Conservation (phyloP, 2,329 filamentous ascomycete genomes). For the Cadophora sp. region DNA sequence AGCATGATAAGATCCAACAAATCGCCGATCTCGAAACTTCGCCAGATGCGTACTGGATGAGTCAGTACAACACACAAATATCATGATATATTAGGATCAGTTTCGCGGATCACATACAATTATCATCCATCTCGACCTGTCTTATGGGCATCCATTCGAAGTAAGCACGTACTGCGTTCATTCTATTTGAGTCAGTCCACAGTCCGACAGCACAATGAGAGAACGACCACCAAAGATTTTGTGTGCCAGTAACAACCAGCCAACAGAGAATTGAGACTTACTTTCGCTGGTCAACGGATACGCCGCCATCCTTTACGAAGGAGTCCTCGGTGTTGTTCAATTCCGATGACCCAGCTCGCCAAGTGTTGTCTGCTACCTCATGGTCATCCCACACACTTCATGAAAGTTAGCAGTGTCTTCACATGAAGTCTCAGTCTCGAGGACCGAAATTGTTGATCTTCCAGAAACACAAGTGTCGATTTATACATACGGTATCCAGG, state of each 20-base stretch:
- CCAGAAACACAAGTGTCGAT: too few relatives aligned
- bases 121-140: constrained; percentile 73
- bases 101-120: constrained; percentile 39
- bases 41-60: constrained; percentile 64
- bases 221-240: background rate
- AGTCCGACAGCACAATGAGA: background rate
- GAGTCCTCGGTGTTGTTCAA: constrained; percentile 72
- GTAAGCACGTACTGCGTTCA: constrained; percentile 75
- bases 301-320: constrained; percentile 60
- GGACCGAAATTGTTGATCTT: too few relatives aligned
- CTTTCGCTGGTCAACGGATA: constrained; percentile 76
- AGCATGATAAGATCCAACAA: constrained; percentile 73
- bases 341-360: constrained; percentile 64
- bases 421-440: too few relatives aligned
- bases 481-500: constrained; percentile 59
- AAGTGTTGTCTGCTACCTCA: constrained; percentile 69
- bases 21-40: constrained; percentile 69
- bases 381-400: constrained; percentile 65
- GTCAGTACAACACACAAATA: background rate
- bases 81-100: constrained; percentile 27
- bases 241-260: background rate
- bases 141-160: constrained; percentile 64
- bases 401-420: too few relatives aligned
- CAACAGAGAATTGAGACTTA: background rate
- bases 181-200: constrained; percentile 38